These are phyloP conservation scores for Ganoderma multipileum DNA, from an alignment of 1,284 basidiomycete genomes.

Conservation along the genomic window DNA sequence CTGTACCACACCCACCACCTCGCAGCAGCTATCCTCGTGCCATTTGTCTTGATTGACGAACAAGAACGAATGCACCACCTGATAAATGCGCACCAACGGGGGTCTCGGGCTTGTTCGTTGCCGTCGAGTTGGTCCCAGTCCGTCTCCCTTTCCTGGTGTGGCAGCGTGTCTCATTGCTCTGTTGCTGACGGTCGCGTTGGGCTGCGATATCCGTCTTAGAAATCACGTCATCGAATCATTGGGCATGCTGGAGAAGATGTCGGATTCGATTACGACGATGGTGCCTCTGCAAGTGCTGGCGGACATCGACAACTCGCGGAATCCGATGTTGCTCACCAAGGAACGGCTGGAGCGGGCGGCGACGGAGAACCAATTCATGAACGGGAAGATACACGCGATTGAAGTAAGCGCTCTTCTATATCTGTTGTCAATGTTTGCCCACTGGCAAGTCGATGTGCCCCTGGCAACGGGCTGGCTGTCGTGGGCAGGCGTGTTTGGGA, in stretches of 20 bases:
- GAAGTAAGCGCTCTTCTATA: constrained; percentile 52
- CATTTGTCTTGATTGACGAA: neutral
- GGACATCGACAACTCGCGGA: constrained; percentile 79
- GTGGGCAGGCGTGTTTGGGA: neutral
- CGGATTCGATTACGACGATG: constrained; percentile 63
- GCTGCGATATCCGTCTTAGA: constrained; percentile 42
- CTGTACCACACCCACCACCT: neutral
- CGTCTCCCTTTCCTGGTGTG: neutral
- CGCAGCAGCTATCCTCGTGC: neutral
- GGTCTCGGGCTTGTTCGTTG: neutral
- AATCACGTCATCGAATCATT: constrained; percentile 77
- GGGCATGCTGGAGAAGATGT: constrained; percentile 67
- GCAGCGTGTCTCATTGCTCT: constrained; percentile 8
- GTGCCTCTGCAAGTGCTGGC: constrained; percentile 75
- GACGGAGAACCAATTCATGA: constrained; percentile 89
- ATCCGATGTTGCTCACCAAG: constrained; percentile 80
- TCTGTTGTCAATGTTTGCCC: neutral
- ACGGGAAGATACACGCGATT: constrained; percentile 83
- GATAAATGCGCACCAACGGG: neutral
- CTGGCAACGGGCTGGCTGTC: neutral
- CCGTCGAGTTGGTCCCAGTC: neutral
- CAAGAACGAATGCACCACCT: neutral
- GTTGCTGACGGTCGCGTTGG: constrained; percentile 3
- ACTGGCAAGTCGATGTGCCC: neutral
- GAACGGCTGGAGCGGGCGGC: constrained; percentile 80